Evolutionary conservation across 495 filamentous ascomycete genomes (phyloP).

Genomic region (Lepraria neglecta): DNA sequence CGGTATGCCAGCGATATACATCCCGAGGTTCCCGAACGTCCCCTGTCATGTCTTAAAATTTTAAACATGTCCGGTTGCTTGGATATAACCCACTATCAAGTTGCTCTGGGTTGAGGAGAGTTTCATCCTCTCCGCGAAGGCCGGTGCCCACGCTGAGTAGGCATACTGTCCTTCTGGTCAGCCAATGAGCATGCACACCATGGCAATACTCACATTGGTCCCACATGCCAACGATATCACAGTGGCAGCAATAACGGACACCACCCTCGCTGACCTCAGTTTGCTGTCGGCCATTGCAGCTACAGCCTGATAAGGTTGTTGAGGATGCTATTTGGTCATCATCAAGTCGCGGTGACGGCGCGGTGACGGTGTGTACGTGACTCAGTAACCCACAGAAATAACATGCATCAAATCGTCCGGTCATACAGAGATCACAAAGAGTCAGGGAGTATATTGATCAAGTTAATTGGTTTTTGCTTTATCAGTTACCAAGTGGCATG

Average conservation of each 20-base stretch:
- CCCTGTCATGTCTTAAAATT: conserved; percentile 47
- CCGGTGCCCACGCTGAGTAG: conserved; percentile 95
- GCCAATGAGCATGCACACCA: not conserved
- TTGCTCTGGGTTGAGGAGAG: conserved; percentile 87
- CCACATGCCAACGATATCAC: conserved; percentile 82
- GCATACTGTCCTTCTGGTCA: conserved; percentile 62
- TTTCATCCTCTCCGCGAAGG: conserved; percentile 79
- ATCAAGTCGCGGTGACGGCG: not conserved
- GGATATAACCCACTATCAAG: conserved; percentile 58
- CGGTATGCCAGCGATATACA: conserved; percentile 88
- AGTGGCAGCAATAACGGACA: conserved; percentile 80
- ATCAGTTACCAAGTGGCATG: not conserved
- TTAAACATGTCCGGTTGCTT: conserved; percentile 6
- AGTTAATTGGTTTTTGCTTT: not conserved
- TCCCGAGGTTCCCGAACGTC: conserved; percentile 85
- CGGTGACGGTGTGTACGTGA: too few relatives aligned
- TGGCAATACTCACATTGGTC: conserved; percentile 57
- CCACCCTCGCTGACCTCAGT: conserved; percentile 42
- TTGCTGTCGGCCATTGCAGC: conserved; percentile 21
- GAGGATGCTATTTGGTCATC: not conserved
- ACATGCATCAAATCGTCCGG: not conserved
- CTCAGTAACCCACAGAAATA: not conserved
- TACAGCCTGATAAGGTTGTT: not conserved
- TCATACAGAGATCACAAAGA: not conserved
- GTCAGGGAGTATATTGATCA: not conserved